phyloP scores from a whole-genome alignment of 129 eudicot species.

The Deinandra increscens region DNA sequence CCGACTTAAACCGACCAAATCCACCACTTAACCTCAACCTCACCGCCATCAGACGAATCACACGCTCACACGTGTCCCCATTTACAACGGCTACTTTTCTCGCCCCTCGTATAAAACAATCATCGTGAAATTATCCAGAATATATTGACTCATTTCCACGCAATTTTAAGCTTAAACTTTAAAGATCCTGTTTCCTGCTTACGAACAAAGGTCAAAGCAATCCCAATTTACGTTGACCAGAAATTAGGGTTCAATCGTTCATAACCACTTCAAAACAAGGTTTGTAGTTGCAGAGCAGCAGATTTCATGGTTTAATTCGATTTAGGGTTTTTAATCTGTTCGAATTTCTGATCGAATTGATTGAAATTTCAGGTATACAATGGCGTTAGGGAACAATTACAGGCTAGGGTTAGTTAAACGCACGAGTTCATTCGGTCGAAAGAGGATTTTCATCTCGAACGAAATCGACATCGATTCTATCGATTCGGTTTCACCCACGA shows the following conservation, averaged over 20 bases:
- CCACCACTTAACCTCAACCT: conserved; percentile 35
- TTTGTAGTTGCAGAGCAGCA: conserved; percentile 18
- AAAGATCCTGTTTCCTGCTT: conserved; percentile 33
- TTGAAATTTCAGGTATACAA: conserved; percentile 28
- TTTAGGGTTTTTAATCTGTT: conserved; percentile 15
- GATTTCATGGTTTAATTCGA: neutral
- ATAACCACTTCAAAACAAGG: conserved; percentile 10
- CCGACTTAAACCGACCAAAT: conserved; percentile 46
- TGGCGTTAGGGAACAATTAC: too few species aligned
- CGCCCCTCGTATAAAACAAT: conserved; percentile 8
- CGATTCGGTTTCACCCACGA: conserved; percentile 35
- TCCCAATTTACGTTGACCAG: conserved; percentile 33
- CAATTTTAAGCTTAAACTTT: too few species aligned
- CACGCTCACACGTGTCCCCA: conserved; percentile 28
- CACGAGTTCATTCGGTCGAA: conserved; percentile 66
- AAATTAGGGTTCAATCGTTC: conserved; percentile 36
- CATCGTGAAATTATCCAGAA: too few species aligned
- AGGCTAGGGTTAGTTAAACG: conserved; percentile 56
- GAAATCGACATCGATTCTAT: conserved; percentile 38
- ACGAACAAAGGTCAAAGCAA: conserved; percentile 34
- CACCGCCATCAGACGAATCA: conserved; percentile 1
- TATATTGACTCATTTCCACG: too few species aligned
- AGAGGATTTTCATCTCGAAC: conserved; percentile 59
- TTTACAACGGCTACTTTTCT: conserved; percentile 51
- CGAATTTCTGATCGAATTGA: conserved; percentile 11